Base-by-base conservation (phyloP, 2,329 filamentous ascomycete genomes). In the Tricladium varicosporioides region DNA sequence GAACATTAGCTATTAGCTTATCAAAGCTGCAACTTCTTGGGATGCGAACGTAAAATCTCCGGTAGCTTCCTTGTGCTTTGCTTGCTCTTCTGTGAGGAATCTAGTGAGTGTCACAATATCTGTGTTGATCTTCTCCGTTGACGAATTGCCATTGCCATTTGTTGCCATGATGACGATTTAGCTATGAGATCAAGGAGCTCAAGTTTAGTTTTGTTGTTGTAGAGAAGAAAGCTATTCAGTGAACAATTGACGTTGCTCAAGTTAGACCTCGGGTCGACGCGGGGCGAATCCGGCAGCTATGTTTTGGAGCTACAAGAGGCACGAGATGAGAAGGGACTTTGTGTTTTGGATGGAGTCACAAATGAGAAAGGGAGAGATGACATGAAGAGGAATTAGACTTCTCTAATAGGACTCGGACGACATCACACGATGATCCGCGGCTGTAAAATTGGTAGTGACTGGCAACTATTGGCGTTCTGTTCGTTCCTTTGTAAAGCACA, bases 91-190 rank as follows among this genome's bases (percentile, higher is more conserved):
- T 31, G 92, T 97, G 68, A 99, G 83, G 81, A 94, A 96, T 61
- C 94, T 85, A 44, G 94, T 97, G 67, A 99, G 85, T 54, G 94
- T 97, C 72, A 97, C 82, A 71, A 99, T 97, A 75, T 97, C 85
- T 61, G 91, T 95, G 81, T 97, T 97, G 78, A 99, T 86, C 73
- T 88, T 87, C 78, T 96, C 91, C 66, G 80, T 66, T 84, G 63
- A 50, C 56, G 57, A 43, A 52, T 53, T 45, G 7, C 60, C 58
- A 40, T 57, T 48, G 5, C 54, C 60, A 60, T 61, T 64, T 54
- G 57, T 46, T 51, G 63, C 57, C 66, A 68, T 68, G 53, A 57
- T 65, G 63, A 56, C 31, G 43, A 22, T 44, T 59, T 55, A 16
- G 13, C 40, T 43, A 9, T 43, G 40, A 14, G 40, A 14, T 9